Base-by-base conservation (phyloP, 768 basidiomycete genomes). In the Pisolithus microcarpus region DNA sequence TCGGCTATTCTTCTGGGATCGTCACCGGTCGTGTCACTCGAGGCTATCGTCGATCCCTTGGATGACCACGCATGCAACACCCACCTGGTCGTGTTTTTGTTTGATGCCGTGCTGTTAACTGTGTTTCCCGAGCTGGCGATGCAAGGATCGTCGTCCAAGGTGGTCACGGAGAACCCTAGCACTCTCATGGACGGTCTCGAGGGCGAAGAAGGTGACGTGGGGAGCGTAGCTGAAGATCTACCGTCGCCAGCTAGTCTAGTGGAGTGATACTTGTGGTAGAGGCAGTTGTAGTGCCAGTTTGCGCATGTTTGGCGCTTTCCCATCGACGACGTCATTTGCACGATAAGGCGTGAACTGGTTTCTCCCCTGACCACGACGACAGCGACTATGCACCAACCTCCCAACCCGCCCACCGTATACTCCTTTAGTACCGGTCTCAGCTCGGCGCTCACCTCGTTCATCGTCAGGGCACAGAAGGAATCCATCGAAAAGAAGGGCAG, bases 381-480 rank as follows among this genome's bases (percentile, higher is more conserved):
- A 15, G 23, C 15, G 15, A 59, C 48, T 24, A 62, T 72, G 38
- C 81, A 79, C 63, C 77, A 74, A 18, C 67, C 80, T n/a, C 80
- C 90, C 18, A 72, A 73, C 38, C 65, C 82, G 21, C 84, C 92
- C 38, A 69, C 89, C 46, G 73, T 99, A 54, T 74, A 78, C 72
- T 79, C 86, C 1, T 95, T 96, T 65, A 48, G 72, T 7, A 71
- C 76, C 43, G 70, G 70, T 4, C 79, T 99, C 57, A 73, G 79
- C 36, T 58, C 71, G 1, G 76, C 81, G 0, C 83, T 99, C 58
- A 87, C 93, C 0, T 67, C 76, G 43, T 98, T 94, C 66, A 79
- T 97, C 48, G 55, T 87, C 58, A 88, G 86, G 56, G 89, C 88
- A 0, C 95, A 98, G 73, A 86, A 79, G 54, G 91, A 97, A 23